phyloP scores from a whole-genome alignment of 352 stramenopile species.

The Globisporangium nodosum region DNA sequence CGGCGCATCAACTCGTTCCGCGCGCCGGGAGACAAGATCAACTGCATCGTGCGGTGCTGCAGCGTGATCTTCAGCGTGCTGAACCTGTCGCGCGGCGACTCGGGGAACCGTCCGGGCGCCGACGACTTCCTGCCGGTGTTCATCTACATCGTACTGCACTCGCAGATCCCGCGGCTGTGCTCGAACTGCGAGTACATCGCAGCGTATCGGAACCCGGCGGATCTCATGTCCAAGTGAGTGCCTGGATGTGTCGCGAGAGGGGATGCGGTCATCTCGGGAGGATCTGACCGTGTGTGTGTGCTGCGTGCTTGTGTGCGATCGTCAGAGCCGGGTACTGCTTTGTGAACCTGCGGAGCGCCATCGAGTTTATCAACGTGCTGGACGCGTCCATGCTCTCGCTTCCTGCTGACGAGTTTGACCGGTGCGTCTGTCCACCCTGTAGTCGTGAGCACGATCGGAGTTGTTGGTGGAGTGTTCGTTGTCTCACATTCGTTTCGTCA shows the following conservation, averaged over 20 bases:
- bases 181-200: constrained; percentile 92
- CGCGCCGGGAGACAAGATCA: constrained; percentile 88
- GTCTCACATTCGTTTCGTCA: not conserved
- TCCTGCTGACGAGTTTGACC: constrained; percentile 69
- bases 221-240: constrained; percentile 87
- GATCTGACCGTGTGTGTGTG: not conserved
- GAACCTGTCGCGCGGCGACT: constrained; percentile 70
- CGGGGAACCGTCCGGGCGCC: constrained; percentile 55
- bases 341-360: constrained; percentile 86
- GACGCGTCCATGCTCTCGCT: constrained; percentile 83
- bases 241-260: not conserved
- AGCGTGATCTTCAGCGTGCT: constrained; percentile 89
- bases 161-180: constrained; percentile 77
- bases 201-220: constrained; percentile 78
- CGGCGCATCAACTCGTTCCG: constrained; percentile 86
- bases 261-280: not conserved
- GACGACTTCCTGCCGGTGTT: constrained; percentile 92
- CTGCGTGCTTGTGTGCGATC: constrained; percentile 1
- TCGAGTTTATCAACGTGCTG: constrained; percentile 88
- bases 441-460: too few relatives aligned
- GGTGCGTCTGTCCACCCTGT: constrained; percentile 20
- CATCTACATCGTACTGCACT: constrained; percentile 91
- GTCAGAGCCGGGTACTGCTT: constrained; percentile 87
- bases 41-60: constrained; percentile 84
- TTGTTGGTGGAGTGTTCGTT: not conserved